Evolutionary conservation across 2,329 filamentous ascomycete genomes (phyloP).

Genomic region (Sporothrix sp.): DNA sequence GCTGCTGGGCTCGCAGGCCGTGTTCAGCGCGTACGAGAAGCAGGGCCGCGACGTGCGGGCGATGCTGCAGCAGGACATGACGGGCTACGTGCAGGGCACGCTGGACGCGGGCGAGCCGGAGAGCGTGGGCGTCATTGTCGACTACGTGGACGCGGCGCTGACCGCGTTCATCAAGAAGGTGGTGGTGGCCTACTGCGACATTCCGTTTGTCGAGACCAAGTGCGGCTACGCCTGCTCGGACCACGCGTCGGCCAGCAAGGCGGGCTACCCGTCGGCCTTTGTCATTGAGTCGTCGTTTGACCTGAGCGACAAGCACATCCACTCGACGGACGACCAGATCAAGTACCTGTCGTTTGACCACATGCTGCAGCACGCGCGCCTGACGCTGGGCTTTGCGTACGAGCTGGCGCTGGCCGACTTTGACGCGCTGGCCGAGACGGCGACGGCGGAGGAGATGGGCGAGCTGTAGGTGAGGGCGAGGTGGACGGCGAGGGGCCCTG

Average conservation of each 20-base stretch:
- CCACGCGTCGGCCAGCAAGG: slow-evolving; percentile 56
- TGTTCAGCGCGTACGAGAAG: slow-evolving; percentile 74
- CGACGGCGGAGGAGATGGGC: slow-evolving; percentile 13
- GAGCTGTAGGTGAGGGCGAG: slow-evolving; percentile 16
- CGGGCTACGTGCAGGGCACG: slow-evolving; percentile 75
- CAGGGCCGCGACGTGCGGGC: slow-evolving; percentile 70
- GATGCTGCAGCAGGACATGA: slow-evolving; percentile 99
- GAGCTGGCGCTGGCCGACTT: slow-evolving; percentile 34
- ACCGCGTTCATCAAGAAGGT: slow-evolving; percentile 87
- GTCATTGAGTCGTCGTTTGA: slow-evolving; percentile 53
- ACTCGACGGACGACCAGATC: slow-evolving; percentile 62
- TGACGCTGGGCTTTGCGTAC: slow-evolving; percentile 38
- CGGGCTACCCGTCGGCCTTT: slow-evolving; percentile 56
- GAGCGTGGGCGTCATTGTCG: slow-evolving; percentile 84
- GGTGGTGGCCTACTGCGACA: slow-evolving; percentile 77
- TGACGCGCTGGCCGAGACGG: slow-evolving; percentile 22
- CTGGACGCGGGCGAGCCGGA: slow-evolving; percentile 73
- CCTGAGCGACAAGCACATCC: slow-evolving; percentile 58
- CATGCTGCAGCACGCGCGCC: slow-evolving; percentile 52
- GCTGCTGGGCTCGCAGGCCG: slow-evolving; percentile 76
- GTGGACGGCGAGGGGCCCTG: no score
- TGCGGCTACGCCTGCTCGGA: slow-evolving; percentile 56
- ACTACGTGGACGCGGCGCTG: slow-evolving; percentile 74
- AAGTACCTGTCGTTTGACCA: slow-evolving; percentile 58
- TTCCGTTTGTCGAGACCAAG: slow-evolving; percentile 43